Conservation (phyloP, 129 eudicot genomes). For the Mikania micrantha region DNA sequence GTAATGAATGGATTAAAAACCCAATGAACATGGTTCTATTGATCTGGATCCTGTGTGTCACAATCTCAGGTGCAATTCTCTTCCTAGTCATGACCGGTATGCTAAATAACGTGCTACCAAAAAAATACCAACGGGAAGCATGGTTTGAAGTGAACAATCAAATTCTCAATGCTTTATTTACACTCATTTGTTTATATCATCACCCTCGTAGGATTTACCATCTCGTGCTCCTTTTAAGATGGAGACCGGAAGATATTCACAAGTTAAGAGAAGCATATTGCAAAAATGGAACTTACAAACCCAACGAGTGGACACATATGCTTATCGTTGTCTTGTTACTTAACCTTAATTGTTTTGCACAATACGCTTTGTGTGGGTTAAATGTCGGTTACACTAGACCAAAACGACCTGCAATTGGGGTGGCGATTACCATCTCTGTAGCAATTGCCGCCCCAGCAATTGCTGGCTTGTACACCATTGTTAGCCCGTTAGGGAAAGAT, state of each 20-base stretch:
- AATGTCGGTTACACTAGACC: slow-evolving; percentile 75
- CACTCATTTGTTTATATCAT: slow-evolving; percentile 83
- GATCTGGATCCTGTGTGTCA: slow-evolving; percentile 70
- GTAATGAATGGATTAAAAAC: slow-evolving; percentile 70
- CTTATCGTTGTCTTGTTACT: slow-evolving; percentile 61
- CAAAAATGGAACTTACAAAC: slow-evolving; percentile 80
- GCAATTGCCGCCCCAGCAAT: slow-evolving; percentile 89
- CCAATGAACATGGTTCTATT: slow-evolving; percentile 82
- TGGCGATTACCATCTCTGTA: slow-evolving; percentile 62
- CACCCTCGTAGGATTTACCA: slow-evolving; percentile 79
- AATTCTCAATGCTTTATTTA: slow-evolving; percentile 82
- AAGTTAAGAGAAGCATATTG: slow-evolving; percentile 63
- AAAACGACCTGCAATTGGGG: slow-evolving; percentile 74
- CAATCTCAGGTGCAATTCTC: slow-evolving; percentile 84
- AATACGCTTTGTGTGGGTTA: slow-evolving; percentile 72
- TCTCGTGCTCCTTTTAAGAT: slow-evolving; percentile 59
- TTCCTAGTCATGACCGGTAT: slow-evolving; percentile 92
- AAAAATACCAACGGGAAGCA: slow-evolving; percentile 65
- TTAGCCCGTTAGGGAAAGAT: slow-evolving; percentile 88
- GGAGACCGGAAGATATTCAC: slow-evolving; percentile 63
- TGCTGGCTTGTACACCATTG: slow-evolving; percentile 72
- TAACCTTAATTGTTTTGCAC: slow-evolving; percentile 85
- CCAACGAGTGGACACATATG: slow-evolving; percentile 83
- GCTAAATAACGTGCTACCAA: slow-evolving; percentile 70
- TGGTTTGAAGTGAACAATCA: slow-evolving; percentile 98